These are phyloP conservation scores for Yarrowia osloensis DNA, from an alignment of 805 yeast genomes.

Conservation along the genomic window DNA sequence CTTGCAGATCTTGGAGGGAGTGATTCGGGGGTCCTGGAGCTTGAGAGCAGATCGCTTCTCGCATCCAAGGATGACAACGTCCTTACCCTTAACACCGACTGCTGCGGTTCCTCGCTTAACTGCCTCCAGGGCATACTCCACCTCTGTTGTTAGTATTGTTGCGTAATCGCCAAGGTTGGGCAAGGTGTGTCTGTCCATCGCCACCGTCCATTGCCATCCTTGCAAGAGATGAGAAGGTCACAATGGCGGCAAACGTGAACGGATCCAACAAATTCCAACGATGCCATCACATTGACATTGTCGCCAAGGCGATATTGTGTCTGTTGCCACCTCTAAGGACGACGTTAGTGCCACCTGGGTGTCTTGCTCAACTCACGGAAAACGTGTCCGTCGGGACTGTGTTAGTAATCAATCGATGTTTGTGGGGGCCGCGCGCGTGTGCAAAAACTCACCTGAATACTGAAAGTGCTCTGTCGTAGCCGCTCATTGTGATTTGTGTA, in stretches of 20 bases:
- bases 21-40: constrained; percentile 93
- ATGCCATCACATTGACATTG: neutral
- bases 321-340: neutral
- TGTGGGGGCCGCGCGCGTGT: neutral
- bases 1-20: constrained; percentile 91
- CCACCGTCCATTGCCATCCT: constrained; percentile 15
- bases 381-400: constrained; percentile 96
- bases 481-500: constrained; percentile 65
- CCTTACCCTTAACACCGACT: constrained; percentile 90
- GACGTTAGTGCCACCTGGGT: neutral
- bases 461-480: constrained; percentile 98
- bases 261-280: neutral
- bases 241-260: neutral
- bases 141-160: constrained; percentile 52
- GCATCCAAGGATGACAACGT: constrained; percentile 90
- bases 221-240: neutral
- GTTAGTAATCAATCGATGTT: constrained; percentile 14
- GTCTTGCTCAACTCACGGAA: constrained; percentile 60
- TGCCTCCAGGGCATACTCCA: constrained; percentile 96
- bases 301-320: neutral
- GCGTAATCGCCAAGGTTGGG: neutral
- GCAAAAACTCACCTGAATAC: constrained; percentile 74
- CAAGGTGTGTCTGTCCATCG: constrained; percentile 34
- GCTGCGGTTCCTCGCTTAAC: constrained; percentile 98
- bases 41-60: constrained; percentile 94